These are phyloP conservation scores for Chimonanthus praecox DNA, from an alignment of 164 flowering plant genomes.

Conservation along the genomic window DNA sequence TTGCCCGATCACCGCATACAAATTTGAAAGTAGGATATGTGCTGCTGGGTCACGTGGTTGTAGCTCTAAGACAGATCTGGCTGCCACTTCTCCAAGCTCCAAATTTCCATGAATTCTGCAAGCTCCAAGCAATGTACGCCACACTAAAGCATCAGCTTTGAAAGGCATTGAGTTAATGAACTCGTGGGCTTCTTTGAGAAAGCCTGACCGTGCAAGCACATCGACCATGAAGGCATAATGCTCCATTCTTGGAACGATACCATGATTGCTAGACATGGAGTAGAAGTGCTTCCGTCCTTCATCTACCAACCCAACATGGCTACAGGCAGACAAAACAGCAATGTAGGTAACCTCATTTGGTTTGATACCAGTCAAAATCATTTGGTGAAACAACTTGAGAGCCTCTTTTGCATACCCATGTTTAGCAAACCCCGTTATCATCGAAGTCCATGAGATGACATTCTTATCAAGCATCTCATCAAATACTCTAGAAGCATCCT, in stretches of 20 bases:
- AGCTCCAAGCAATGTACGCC: constrained; percentile 86
- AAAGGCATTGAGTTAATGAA: constrained; percentile 67
- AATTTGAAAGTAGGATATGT: constrained; percentile 67
- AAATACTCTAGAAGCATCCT: constrained; percentile 57
- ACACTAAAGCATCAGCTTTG: constrained; percentile 54
- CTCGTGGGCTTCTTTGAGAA: constrained; percentile 48
- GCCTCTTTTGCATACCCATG: constrained; percentile 70
- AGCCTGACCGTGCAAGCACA: constrained; percentile 66
- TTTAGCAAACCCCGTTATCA: constrained; percentile 78
- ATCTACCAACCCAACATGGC: constrained; percentile 65
- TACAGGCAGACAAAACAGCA: constrained; percentile 80
- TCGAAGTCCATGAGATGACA: constrained; percentile 84
- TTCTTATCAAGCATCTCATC: constrained; percentile 41
- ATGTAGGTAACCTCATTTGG: constrained; percentile 78
- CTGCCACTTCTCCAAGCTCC: constrained; percentile 56
- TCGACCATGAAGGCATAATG: constrained; percentile 95
- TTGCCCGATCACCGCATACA: constrained; percentile 63
- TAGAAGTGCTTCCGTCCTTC: constrained; percentile 72
- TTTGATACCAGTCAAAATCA: constrained; percentile 41
- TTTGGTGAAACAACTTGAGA: constrained; percentile 47
- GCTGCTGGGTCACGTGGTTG: constrained; percentile 73
- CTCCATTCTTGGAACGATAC: constrained; percentile 68
- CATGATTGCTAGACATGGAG: constrained; percentile 49
- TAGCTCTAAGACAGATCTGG: constrained; percentile 52
- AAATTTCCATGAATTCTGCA: constrained; percentile 51